These are phyloP conservation scores for Drechmeria coniospora DNA, from an alignment of 2,329 filamentous ascomycete genomes.

Conservation along the genomic window DNA sequence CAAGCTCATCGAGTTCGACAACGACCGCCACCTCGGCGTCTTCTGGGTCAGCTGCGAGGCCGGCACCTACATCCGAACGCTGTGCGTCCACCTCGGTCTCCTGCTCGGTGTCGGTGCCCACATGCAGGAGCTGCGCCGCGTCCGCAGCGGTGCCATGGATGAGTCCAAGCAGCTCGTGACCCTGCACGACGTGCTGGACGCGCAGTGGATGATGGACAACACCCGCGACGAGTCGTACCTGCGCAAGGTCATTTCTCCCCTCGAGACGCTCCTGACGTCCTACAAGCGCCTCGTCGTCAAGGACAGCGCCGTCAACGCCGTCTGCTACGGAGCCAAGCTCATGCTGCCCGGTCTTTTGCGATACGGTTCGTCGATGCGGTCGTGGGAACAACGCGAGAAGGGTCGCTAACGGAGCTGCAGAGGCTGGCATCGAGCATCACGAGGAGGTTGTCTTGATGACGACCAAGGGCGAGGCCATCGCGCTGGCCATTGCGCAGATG, in stretches of 20 bases:
- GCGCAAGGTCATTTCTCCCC: constrained; percentile 75
- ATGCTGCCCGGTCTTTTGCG: constrained; percentile 94
- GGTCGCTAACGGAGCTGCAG: too few species aligned
- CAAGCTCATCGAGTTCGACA: constrained; percentile 95
- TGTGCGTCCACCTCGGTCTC: constrained; percentile 83
- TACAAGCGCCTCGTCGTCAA: constrained; percentile 98
- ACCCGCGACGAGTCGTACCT: constrained; percentile 88
- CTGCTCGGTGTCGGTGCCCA: constrained; percentile 73
- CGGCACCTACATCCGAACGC: constrained; percentile 95
- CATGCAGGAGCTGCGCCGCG: constrained; percentile 95
- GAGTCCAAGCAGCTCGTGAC: constrained; percentile 83
- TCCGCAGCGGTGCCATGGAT: constrained; percentile 87
- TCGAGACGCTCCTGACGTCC: constrained; percentile 79
- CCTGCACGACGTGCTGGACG: constrained; percentile 73
- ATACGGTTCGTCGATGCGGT: constrained; percentile 70
- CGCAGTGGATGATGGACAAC: constrained; percentile 93
- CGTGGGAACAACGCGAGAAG: too few species aligned
- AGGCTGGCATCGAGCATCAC: constrained; percentile 79
- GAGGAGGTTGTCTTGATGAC: constrained; percentile 98
- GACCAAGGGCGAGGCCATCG: constrained; percentile 97
- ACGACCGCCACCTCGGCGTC: constrained; percentile 89
- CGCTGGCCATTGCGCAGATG: constrained; percentile 93
- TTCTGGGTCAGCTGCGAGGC: constrained; percentile 99
- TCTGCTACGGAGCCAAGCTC: constrained; percentile 96
- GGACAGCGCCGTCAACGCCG: constrained; percentile 68